These are phyloP conservation scores for barley (Hordeum vulgare) DNA, from an alignment of 176 grass and related monocot species.

Conservation along the genomic window DNA sequence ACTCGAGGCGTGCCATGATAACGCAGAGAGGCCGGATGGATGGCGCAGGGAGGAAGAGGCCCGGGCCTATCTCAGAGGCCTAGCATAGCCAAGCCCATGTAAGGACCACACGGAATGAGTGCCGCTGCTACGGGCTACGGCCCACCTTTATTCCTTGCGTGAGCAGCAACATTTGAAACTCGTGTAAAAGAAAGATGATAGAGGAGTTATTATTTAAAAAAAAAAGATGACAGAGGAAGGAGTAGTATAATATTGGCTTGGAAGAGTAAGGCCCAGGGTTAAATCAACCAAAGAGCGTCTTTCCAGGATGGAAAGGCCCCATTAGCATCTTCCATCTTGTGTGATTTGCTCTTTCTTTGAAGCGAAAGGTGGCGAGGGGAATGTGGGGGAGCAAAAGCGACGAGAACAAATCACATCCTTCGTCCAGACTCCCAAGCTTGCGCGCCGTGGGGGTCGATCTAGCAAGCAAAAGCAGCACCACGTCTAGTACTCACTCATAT, in stretches of 20 bases:
- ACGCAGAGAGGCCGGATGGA: neutral
- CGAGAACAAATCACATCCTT: slow-evolving; percentile 38
- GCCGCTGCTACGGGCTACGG: neutral
- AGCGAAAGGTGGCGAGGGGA: neutral
- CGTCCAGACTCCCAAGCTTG: slow-evolving; percentile 20
- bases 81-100: neutral
- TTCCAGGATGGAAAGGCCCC: slow-evolving; percentile 8
- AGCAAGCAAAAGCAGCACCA: slow-evolving; percentile 7
- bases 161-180: neutral
- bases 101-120: slow-evolving; percentile 18
- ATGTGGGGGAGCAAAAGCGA: slow-evolving; percentile 31
- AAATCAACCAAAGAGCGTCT: slow-evolving; percentile 28
- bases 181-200: neutral
- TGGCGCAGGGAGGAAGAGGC: slow-evolving; percentile 1
- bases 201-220: too few species aligned
- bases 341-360: slow-evolving; percentile 8
- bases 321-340: slow-evolving; percentile 1
- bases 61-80: neutral
- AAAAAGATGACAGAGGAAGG: too few species aligned
- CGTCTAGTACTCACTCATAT: slow-evolving; percentile 13
- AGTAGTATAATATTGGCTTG: neutral
- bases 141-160: slow-evolving; percentile 15
- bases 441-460: neutral
- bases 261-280: slow-evolving; percentile 20
- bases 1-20: neutral